Conservation (phyloP, 202 grass and related monocot genomes). For the Musa balbisiana region DNA sequence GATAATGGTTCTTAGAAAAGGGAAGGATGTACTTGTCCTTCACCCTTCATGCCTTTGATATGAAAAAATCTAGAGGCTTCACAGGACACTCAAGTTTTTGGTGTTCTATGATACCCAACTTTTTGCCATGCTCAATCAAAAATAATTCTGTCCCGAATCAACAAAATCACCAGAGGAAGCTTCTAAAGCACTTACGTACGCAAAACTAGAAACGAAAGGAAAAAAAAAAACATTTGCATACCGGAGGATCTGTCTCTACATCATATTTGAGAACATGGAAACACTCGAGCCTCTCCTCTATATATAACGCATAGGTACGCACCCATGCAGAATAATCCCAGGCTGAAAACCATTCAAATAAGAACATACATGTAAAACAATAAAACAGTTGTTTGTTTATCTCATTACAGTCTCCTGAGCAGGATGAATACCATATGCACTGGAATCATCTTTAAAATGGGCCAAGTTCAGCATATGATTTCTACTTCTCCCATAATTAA, state of each 20-base stretch:
- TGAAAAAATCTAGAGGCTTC: too few species aligned
- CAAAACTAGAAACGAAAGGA: neutral
- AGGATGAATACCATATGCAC: slow-evolving; percentile 1
- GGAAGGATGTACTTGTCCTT: too few species aligned
- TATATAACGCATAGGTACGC: slow-evolving; percentile 20
- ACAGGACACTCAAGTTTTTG: too few species aligned
- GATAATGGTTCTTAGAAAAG: too few species aligned
- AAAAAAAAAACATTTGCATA: slow-evolving; percentile 31
- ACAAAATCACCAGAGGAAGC: too few species aligned
- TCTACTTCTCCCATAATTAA: too few species aligned
- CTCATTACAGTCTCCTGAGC: neutral
- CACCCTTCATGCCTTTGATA: too few species aligned
- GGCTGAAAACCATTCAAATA: slow-evolving; percentile 24
- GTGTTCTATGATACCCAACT: too few species aligned
- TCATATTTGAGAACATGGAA: slow-evolving; percentile 27
- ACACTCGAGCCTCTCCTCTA: slow-evolving; percentile 20
- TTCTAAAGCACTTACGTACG: too few species aligned
- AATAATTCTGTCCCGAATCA: too few species aligned
- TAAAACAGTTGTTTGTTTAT: neutral
- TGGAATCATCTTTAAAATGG: slow-evolving; percentile 21
- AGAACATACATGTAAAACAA: neutral
- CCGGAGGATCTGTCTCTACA: slow-evolving; percentile 17
- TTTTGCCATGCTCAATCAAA: too few species aligned
- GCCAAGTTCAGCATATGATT: slow-evolving; percentile 12
- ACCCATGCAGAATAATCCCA: slow-evolving; percentile 29